A percentile compares a stretch with the other conserved stretches of the same genome.
phyloP scores from a whole-genome alignment of 805 yeast species.

The Candida maris region DNA sequence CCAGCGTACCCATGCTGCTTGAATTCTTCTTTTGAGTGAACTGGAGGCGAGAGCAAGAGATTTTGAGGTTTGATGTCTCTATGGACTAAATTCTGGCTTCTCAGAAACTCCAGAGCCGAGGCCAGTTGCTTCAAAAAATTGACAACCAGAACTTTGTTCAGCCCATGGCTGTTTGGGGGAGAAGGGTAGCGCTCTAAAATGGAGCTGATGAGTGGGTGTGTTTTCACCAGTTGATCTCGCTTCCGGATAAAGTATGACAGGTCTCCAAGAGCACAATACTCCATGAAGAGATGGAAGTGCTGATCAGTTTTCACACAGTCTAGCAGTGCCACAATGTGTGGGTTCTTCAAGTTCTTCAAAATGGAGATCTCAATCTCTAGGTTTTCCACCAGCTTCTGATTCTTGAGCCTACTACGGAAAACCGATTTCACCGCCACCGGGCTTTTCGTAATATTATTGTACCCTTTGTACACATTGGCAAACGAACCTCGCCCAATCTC shows the following conservation, averaged over 20 bases:
- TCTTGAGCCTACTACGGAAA: slow-evolving; percentile 72
- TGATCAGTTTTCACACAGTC: slow-evolving; percentile 75
- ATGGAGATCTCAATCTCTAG: slow-evolving; percentile 90
- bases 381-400: slow-evolving; percentile 84
- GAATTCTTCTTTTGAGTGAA: slow-evolving; percentile 59
- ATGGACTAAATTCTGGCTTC: slow-evolving; percentile 84
- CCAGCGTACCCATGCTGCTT: slow-evolving; percentile 63
- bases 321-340: slow-evolving; percentile 83
- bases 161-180: slow-evolving; percentile 70
- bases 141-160: slow-evolving; percentile 71
- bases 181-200: slow-evolving; percentile 81
- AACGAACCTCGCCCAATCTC: slow-evolving; percentile 96
- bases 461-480: slow-evolving; percentile 91
- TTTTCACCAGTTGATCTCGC: slow-evolving; percentile 63
- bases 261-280: slow-evolving; percentile 94
- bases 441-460: slow-evolving; percentile 45
- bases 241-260: slow-evolving; percentile 80
- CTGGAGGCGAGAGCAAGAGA: slow-evolving; percentile 76
- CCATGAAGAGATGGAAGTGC: slow-evolving; percentile 90
- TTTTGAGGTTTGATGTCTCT: slow-evolving; percentile 96
- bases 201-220: slow-evolving; percentile 75
- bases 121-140: slow-evolving; percentile 87
- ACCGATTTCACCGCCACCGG: slow-evolving; percentile 91
- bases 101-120: slow-evolving; percentile 75
- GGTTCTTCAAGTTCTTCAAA: slow-evolving; percentile 81